Evolutionary conservation across 2,329 filamentous ascomycete genomes (phyloP).

Genomic region (Mariannaea elegans): DNA sequence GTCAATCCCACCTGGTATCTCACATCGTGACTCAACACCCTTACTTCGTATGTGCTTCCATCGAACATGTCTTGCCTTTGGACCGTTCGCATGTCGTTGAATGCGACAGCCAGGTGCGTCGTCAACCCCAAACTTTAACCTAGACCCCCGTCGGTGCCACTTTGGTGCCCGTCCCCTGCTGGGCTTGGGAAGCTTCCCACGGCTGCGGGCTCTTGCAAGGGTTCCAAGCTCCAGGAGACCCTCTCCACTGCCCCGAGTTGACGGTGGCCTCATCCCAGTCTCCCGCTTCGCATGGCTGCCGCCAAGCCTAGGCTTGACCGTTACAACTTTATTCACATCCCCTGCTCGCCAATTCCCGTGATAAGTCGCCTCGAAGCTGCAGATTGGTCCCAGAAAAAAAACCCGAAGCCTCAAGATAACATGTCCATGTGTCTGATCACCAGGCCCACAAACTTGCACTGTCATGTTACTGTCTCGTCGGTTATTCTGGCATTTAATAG

Average conservation of each 20-base stretch:
- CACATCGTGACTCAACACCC: background rate
- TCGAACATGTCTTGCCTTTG: background rate
- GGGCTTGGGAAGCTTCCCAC: conserved; percentile 33
- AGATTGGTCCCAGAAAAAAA: background rate
- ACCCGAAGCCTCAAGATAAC: background rate
- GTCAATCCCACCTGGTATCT: background rate
- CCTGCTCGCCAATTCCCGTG: conserved; percentile 13
- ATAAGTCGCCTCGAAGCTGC: background rate
- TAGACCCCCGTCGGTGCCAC: conserved; percentile 31
- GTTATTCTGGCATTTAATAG: too few relatives aligned
- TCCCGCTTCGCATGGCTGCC: conserved; percentile 39
- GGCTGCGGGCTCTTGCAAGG: conserved; percentile 39
- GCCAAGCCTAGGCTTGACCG: conserved; percentile 34
- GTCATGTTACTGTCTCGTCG: too few relatives aligned
- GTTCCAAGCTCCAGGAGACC: conserved; percentile 26
- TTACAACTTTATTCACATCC: conserved; percentile 32
- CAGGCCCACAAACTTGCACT: too few relatives aligned
- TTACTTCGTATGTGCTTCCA: background rate
- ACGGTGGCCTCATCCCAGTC: conserved; percentile 40
- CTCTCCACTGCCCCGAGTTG: conserved; percentile 38
- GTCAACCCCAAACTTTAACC: conserved; percentile 23
- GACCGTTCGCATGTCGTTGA: conserved; percentile 13
- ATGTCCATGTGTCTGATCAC: too few relatives aligned
- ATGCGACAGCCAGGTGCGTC: conserved; percentile 17
- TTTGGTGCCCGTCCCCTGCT: conserved; percentile 35